A percentile compares a stretch with the other conserved stretches of the same genome.
phyloP scores from a whole-genome alignment of 257 asterid species.

The Petunia secreta region DNA sequence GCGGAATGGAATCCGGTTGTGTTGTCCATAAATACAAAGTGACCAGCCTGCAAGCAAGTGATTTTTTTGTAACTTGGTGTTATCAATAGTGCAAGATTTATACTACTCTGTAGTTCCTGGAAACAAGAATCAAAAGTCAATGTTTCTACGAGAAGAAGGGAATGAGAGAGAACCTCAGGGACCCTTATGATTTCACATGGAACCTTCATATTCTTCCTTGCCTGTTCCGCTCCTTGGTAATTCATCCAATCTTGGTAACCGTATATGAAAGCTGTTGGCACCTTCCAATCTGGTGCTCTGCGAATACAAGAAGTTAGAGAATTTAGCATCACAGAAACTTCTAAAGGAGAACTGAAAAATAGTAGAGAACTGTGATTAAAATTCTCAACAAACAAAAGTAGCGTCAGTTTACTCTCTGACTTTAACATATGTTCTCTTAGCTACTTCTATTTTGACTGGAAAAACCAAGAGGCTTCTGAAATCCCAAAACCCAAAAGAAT shows the following conservation, averaged over 20 bases:
- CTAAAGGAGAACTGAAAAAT: too few species aligned
- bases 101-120: background rate
- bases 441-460: constrained; percentile 11
- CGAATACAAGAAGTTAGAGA: constrained; percentile 5
- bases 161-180: constrained; percentile 58
- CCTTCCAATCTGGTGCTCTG: constrained; percentile 86
- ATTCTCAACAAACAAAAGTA: background rate
- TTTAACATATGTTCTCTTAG: background rate
- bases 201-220: constrained; percentile 71
- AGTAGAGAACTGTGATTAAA: background rate
- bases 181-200: constrained; percentile 81
- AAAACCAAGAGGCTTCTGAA: background rate
- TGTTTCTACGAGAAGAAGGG: background rate
- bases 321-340: background rate
- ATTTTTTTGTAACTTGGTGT: background rate
- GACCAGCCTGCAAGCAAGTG: constrained; percentile 66
- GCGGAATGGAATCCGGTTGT: constrained; percentile 77
- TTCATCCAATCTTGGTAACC: constrained; percentile 86
- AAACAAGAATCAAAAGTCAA: background rate
- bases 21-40: constrained; percentile 71
- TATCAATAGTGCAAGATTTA: constrained; percentile 16
- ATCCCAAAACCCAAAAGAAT: background rate
- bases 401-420: background rate
- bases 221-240: constrained; percentile 73
- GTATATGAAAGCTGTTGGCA: constrained; percentile 81